Conservation (phyloP, 2,329 filamentous ascomycete genomes). For the Diplodia scrobiculata region DNA sequence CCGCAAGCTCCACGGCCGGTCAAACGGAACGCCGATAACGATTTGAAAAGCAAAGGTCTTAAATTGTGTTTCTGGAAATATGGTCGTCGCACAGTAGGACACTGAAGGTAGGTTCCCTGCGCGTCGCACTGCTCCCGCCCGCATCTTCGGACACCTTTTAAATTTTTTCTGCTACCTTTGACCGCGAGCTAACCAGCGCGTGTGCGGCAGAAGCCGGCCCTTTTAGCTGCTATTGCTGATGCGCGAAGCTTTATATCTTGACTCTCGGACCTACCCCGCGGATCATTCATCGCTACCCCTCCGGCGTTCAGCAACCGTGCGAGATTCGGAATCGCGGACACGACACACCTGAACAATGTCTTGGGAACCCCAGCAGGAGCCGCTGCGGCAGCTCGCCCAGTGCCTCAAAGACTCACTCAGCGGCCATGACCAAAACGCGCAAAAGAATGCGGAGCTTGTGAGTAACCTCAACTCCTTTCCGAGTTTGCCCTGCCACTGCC, state of each 20-base stretch:
- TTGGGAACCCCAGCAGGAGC: constrained; percentile 89
- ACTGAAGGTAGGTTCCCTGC: constrained; percentile 20
- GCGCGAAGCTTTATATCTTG: constrained; percentile 28
- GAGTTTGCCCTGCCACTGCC: constrained; percentile 23
- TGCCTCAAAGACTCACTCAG: constrained; percentile 92
- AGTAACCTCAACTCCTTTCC: constrained; percentile 44
- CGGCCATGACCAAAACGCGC: constrained; percentile 73
- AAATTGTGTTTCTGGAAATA: constrained; percentile 26
- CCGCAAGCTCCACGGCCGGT: constrained; percentile 14
- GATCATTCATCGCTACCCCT: constrained; percentile 26
- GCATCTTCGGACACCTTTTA: constrained; percentile 7
- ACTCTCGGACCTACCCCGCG: constrained; percentile 26
- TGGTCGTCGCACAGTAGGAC: constrained; percentile 27
- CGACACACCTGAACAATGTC: constrained; percentile 60
- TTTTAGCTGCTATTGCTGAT: constrained; percentile 14
- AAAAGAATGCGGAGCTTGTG: constrained; percentile 88
- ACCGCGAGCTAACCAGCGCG: constrained; percentile 1
- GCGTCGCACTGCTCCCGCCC: constrained; percentile 16
- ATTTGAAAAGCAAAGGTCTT: constrained; percentile 27
- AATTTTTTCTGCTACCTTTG: constrained; percentile 10
- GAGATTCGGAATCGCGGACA: constrained; percentile 24
- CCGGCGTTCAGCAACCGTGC: constrained; percentile 21
- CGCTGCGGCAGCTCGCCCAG: constrained; percentile 82
- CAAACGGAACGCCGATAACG: constrained; percentile 10
- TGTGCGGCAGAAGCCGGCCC: constrained; percentile 5